Evolutionary conservation across 495 filamentous ascomycete species (phyloP).

Genomic region (Podospora didyma): DNA sequence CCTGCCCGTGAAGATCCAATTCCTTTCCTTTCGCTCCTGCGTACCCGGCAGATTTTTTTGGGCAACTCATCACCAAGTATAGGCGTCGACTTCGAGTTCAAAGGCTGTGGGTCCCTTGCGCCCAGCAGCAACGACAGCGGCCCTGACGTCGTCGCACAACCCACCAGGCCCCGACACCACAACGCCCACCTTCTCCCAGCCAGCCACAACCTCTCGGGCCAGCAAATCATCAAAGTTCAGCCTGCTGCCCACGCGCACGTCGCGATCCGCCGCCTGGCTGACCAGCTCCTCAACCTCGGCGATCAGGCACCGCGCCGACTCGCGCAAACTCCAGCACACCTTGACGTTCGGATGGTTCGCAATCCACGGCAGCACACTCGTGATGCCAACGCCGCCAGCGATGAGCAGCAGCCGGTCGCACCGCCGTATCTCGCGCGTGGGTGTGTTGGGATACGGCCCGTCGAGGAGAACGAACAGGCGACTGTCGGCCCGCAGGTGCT

Average conservation of each 20-base stretch:
- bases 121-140: constrained; percentile 6
- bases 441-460: constrained; percentile 20
- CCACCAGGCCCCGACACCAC: constrained; percentile 33
- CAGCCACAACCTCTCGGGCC: constrained; percentile 20
- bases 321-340: constrained; percentile 32
- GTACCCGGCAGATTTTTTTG: too few relatives aligned
- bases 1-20: too few relatives aligned
- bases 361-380: constrained; percentile 26
- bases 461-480: constrained; percentile 25
- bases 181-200: constrained; percentile 31
- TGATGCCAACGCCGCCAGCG: constrained; percentile 43
- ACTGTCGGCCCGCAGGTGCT: constrained; percentile 11
- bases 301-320: constrained; percentile 10
- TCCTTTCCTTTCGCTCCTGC: too few relatives aligned
- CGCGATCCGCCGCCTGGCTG: constrained; percentile 19
- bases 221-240: constrained; percentile 16
- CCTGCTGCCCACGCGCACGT: constrained; percentile 9
- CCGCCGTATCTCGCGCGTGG: constrained; percentile 4
- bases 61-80: not conserved
- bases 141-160: constrained; percentile 17
- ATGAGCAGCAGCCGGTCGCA: constrained; percentile 35
- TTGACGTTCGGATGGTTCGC: constrained; percentile 32
- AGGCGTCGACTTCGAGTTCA: constrained; percentile 11
- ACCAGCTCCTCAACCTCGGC: constrained; percentile 20
- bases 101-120: constrained; percentile 1